These are phyloP conservation scores for Phyllosticta citribraziliensis DNA, from an alignment of 2,329 filamentous ascomycete species.

Conservation along the genomic window DNA sequence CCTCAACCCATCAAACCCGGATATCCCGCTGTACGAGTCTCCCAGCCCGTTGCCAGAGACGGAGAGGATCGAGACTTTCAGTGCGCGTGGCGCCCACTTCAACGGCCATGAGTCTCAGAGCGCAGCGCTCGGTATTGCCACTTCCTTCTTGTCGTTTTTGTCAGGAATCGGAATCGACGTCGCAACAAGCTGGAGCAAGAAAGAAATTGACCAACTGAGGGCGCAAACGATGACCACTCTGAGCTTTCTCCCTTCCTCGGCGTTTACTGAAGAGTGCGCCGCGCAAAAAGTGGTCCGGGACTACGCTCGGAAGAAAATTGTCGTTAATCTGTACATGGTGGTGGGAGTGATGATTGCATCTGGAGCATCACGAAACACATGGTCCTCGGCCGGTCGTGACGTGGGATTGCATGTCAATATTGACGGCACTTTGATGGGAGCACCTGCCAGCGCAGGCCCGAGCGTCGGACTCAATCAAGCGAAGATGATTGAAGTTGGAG, in stretches of 20 bases:
- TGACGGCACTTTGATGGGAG: background rate
- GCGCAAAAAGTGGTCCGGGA: background rate
- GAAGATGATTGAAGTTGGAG: background rate
- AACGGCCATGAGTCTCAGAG: background rate
- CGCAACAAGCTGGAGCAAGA: background rate
- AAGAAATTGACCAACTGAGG: background rate
- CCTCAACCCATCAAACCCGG: background rate
- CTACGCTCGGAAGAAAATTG: background rate
- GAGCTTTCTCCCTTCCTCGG: background rate
- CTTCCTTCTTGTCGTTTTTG: constrained; percentile 1
- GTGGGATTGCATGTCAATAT: background rate
- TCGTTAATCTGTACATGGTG: constrained; percentile 2
- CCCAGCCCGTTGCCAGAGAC: background rate
- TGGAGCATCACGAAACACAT: background rate
- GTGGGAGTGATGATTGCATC: background rate
- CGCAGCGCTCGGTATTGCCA: constrained; percentile 3
- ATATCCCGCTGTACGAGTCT: background rate
- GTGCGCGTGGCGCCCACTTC: background rate
- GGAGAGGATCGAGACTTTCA: background rate
- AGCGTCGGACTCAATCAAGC: background rate
- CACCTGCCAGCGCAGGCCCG: background rate
- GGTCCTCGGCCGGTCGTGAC: background rate
- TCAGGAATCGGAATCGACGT: constrained; percentile 1
- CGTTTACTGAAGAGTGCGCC: background rate
- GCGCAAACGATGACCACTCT: constrained; percentile 1